A percentile compares a stretch with the other conserved stretches of the same genome.
Evolutionary conservation across 768 basidiomycete genomes (phyloP).

Genomic region (Mycena pura): DNA sequence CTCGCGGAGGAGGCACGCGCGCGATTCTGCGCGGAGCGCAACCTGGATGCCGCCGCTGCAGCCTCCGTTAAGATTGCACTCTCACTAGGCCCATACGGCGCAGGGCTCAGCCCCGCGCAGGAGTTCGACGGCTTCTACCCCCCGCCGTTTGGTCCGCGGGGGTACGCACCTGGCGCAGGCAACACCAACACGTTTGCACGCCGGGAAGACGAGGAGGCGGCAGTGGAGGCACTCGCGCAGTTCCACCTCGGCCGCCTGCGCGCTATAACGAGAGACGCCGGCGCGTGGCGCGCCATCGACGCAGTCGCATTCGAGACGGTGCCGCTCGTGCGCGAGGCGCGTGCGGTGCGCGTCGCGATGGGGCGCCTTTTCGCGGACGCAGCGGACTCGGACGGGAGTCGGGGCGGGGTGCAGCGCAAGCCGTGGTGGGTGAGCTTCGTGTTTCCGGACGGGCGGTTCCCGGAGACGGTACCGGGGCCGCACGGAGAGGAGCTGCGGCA

Average conservation of each 20-base stretch:
- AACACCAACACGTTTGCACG: conserved; percentile 54
- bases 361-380: too few relatives aligned
- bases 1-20: conserved; percentile 56
- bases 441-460: conserved; percentile 57
- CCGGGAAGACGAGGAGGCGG: conserved; percentile 39
- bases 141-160: conserved; percentile 72
- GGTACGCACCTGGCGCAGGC: conserved; percentile 37
- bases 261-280: conserved; percentile 54
- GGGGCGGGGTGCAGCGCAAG: conserved; percentile 43
- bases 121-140: conserved; percentile 82
- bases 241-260: conserved; percentile 72
- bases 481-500: conserved; percentile 20
- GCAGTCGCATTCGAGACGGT: conserved; percentile 82
- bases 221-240: conserved; percentile 57
- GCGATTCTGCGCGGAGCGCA: conserved; percentile 37
- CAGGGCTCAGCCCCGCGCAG: conserved; percentile 66
- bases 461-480: too few relatives aligned
- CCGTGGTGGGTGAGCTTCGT: conserved; percentile 81
- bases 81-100: conserved; percentile 79
- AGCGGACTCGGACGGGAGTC: too few relatives aligned
- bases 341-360: conserved; percentile 70
- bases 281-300: conserved; percentile 63
- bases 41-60: conserved; percentile 22
- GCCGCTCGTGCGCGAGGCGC: conserved; percentile 68
- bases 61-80: conserved; percentile 59